Conservation (phyloP, 345 rosid genomes). For the Rhizophora apiculata region DNA sequence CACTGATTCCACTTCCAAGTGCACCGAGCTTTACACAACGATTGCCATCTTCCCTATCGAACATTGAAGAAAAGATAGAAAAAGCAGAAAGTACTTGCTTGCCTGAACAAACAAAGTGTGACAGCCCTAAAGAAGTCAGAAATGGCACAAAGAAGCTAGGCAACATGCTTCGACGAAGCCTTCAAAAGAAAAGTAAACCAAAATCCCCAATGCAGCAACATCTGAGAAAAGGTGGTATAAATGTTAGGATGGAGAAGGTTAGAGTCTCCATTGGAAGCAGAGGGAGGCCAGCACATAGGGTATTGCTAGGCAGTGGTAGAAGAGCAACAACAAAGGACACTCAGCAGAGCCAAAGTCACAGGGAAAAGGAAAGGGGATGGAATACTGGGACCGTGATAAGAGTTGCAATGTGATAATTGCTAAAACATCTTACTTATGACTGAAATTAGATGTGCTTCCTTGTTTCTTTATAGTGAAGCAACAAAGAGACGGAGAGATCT, state of each 20-base stretch:
- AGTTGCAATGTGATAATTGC: constrained; percentile 22
- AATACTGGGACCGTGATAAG: constrained; percentile 39
- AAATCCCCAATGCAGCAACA: constrained; percentile 65
- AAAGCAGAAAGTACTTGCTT: constrained; percentile 27
- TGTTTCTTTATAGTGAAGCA: neutral
- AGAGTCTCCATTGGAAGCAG: constrained; percentile 82
- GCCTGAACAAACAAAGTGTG: constrained; percentile 43
- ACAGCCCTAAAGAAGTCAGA: constrained; percentile 52
- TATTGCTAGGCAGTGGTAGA: constrained; percentile 54
- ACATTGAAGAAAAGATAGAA: constrained; percentile 37
- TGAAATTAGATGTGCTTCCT: neutral
- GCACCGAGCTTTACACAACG: constrained; percentile 30
- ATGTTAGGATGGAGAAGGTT: constrained; percentile 80
- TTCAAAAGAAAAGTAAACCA: constrained; percentile 56
- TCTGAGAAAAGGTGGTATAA: constrained; percentile 65
- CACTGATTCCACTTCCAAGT: constrained; percentile 63
- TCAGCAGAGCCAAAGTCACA: constrained; percentile 50
- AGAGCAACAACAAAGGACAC: constrained; percentile 52
- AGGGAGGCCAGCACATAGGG: constrained; percentile 64
- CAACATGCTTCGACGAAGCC: constrained; percentile 62
- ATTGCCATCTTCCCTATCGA: constrained; percentile 26
- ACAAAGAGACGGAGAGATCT: neutral
- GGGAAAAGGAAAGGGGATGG: constrained; percentile 83
- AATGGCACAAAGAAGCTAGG: constrained; percentile 52
- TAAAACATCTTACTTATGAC: neutral